phyloP scores from a whole-genome alignment of 331 rosid species.

The Rosa hybrid region DNA sequence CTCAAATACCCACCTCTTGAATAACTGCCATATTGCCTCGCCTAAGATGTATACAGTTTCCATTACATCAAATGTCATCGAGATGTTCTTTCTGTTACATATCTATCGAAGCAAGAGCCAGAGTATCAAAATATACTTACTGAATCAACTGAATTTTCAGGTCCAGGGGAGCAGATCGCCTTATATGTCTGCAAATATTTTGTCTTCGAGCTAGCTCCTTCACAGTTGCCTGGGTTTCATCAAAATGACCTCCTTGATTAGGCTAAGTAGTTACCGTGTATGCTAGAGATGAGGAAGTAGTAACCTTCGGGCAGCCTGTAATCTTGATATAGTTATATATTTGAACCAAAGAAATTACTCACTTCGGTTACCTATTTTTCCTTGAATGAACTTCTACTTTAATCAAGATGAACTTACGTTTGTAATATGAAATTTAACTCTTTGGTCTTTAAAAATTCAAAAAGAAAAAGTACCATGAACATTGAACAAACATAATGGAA shows the following conservation, averaged over 20 bases:
- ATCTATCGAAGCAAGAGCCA: not conserved
- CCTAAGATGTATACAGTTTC: not conserved
- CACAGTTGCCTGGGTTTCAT: conserved; percentile 5
- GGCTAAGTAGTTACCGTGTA: not conserved
- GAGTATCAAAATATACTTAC: conserved; percentile 10
- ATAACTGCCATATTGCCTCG: not conserved
- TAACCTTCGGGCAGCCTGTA: not conserved
- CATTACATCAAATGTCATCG: not conserved
- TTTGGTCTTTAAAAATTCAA: not conserved
- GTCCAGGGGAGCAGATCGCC: conserved; percentile 77
- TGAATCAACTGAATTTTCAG: conserved; percentile 42
- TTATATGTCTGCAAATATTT: conserved; percentile 59
- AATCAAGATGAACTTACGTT: not conserved
- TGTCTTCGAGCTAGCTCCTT: conserved; percentile 45
- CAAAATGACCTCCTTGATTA: not conserved
- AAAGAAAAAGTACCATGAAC: not conserved
- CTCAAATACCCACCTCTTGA: not conserved
- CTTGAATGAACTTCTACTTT: not conserved
- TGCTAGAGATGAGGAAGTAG: not conserved
- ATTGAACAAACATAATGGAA: not conserved
- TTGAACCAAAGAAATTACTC: not conserved
- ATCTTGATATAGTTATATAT: not conserved
- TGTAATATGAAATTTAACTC: not conserved
- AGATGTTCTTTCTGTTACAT: not conserved
- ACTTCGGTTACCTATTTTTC: not conserved